Conservation (phyloP, 164 flowering plant species). For the Nymphaea thermarum region DNA sequence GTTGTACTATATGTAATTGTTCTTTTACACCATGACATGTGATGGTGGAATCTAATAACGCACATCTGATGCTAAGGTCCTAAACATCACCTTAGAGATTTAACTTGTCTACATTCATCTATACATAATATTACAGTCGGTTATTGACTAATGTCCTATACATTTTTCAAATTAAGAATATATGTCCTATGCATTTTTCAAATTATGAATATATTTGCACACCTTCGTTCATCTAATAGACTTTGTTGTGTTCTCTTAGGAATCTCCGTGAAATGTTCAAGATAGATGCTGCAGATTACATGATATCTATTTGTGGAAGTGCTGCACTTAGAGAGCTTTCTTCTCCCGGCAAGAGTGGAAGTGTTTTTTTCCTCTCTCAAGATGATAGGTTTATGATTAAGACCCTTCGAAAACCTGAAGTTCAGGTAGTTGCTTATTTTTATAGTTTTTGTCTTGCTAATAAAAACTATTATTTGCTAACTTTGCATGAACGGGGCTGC, state of each 20-base stretch:
- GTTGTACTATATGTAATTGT: too few relatives aligned
- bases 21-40: too few relatives aligned
- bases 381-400: constrained; percentile 99
- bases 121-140: neutral
- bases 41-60: too few relatives aligned
- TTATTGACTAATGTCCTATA: neutral
- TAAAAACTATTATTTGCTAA: too few relatives aligned
- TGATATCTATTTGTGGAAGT: constrained; percentile 98
- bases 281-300: constrained; percentile 97
- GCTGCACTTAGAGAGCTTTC: constrained; percentile 95
- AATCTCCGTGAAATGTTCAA: constrained; percentile 93
- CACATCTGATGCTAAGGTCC: too few relatives aligned
- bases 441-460: too few relatives aligned
- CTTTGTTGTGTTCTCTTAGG: constrained; percentile 19
- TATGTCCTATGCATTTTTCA: neutral
- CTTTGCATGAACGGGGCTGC: too few relatives aligned
- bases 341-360: constrained; percentile 99
- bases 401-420: constrained; percentile 93
- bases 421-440: constrained; percentile 44
- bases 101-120: neutral
- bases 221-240: neutral
- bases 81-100: too few relatives aligned
- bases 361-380: constrained; percentile 87
- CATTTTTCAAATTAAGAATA: neutral
- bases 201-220: neutral